Conservation (phyloP, 2,329 filamentous ascomycete genomes). For the Cladosporium velox region DNA sequence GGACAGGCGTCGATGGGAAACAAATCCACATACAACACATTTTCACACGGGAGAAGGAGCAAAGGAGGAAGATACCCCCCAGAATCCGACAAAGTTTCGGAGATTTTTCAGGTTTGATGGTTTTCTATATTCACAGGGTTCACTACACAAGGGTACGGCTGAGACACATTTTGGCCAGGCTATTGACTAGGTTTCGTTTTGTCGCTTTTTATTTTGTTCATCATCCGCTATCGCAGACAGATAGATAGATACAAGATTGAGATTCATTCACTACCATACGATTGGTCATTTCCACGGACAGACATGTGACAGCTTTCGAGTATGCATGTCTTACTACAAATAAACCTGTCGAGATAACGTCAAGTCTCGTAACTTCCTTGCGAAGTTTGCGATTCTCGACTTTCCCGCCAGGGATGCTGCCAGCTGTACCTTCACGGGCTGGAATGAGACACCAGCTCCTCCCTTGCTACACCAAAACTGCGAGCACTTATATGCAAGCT, state of each 20-base stretch:
- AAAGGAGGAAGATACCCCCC: constrained; percentile 13
- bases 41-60: constrained; percentile 6
- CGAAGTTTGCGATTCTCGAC: not conserved
- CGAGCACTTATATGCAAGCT: constrained; percentile 10
- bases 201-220: not conserved
- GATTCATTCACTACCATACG: not conserved
- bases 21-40: not conserved
- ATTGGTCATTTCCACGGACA: not conserved
- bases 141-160: not conserved
- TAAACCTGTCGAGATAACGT: not conserved
- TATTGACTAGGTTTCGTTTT: not conserved
- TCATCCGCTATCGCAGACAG: not conserved
- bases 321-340: not conserved
- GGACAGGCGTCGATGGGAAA: constrained; percentile 6
- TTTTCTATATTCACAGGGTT: not conserved
- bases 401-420: constrained; percentile 5
- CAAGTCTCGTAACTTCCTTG: not conserved
- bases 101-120: constrained; percentile 3
- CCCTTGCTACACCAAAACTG: constrained; percentile 7
- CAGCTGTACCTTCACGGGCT: not conserved
- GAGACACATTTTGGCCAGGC: not conserved
- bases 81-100: not conserved
- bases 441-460: constrained; percentile 2
- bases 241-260: not conserved
- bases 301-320: not conserved